Base-by-base conservation (phyloP, 1,284 basidiomycete species). In the Trametes sp. region DNA sequence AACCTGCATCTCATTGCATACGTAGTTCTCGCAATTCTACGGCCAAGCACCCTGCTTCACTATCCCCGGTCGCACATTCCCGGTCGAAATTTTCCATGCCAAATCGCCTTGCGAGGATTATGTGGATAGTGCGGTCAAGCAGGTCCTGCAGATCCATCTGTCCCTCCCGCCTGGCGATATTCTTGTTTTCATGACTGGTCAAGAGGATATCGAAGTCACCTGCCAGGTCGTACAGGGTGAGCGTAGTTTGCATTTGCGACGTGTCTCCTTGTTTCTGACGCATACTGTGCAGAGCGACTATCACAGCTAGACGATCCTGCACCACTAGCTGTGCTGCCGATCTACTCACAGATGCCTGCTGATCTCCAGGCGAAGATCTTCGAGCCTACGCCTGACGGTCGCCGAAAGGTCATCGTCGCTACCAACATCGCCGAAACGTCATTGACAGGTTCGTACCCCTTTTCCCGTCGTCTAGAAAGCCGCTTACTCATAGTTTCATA, bases 391-490 rank as follows among this genome's bases (percentile, higher is more conserved):
- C 82, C 87, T n/a, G 95, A 98, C 75, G 98, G 97, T 8, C 86
- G 96, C 52, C 84, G 98, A 45, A 99, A 99, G 78, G 95, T 97
- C 59, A 95, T 99, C 65, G 96, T 99, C 0, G 97, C 98, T 0
- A 99, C 98, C 8, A 99, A 99, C 77, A 99, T 99, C 66, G 98
- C 98, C 4, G 98, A 99, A 78, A 99, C 98, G 0, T 99, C 97
- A 2, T 79, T 99, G 64, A 98, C 96, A 9, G 92, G 93, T 92
- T 82, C 64, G 41, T 28, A 9, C n/a, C 31, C 4, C 49, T 7
- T 13, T 16, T 29, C 46, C 4, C 54, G 2, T 41, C 21, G n/a
- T n/a, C n/a, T n/a, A 4, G 5, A 19, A 5, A n/a, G 24, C 24
- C 28, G 49, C 11, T 33, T 23, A 33, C 46, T 53, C 13, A 57